Percentiles rank a stretch among this genome's conserved stretches.
These are phyloP conservation scores for Casuarina equisetifolia DNA, from an alignment of 306 rosid species.

Conservation along the genomic window DNA sequence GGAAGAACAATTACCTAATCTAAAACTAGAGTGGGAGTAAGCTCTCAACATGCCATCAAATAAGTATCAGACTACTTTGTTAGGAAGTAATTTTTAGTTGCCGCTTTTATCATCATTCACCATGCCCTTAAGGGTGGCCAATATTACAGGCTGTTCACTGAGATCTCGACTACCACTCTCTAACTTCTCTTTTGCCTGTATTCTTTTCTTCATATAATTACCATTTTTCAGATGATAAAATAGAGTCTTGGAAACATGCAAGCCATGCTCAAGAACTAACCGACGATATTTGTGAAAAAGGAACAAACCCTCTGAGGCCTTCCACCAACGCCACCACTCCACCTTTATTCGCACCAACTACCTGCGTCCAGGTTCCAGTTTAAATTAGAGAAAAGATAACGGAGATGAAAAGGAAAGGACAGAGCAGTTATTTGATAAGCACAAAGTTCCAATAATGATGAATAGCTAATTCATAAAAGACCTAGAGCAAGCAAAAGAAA, in stretches of 20 bases:
- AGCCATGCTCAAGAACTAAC: slow-evolving; percentile 52
- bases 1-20: not conserved
- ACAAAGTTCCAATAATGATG: not conserved
- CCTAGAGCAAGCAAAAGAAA: not conserved
- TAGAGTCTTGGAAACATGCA: slow-evolving; percentile 1
- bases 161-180: not conserved
- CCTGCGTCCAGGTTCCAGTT: slow-evolving; percentile 40
- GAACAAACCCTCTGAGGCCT: slow-evolving; percentile 93
- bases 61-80: not conserved
- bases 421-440: not conserved
- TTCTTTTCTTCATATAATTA: not conserved
- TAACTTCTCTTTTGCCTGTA: not conserved
- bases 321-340: slow-evolving; percentile 93
- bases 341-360: slow-evolving; percentile 84
- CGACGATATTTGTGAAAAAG: slow-evolving; percentile 91
- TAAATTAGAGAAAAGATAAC: not conserved
- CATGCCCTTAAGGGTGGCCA: not conserved
- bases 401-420: not conserved
- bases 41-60: not conserved
- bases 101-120: not conserved
- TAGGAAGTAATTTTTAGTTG: not conserved
- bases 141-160: slow-evolving; percentile 3
- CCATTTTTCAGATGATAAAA: not conserved
- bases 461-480: not conserved
- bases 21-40: not conserved